Conservation (phyloP, 768 basidiomycete species). For the Pisolithus tinctorius region DNA sequence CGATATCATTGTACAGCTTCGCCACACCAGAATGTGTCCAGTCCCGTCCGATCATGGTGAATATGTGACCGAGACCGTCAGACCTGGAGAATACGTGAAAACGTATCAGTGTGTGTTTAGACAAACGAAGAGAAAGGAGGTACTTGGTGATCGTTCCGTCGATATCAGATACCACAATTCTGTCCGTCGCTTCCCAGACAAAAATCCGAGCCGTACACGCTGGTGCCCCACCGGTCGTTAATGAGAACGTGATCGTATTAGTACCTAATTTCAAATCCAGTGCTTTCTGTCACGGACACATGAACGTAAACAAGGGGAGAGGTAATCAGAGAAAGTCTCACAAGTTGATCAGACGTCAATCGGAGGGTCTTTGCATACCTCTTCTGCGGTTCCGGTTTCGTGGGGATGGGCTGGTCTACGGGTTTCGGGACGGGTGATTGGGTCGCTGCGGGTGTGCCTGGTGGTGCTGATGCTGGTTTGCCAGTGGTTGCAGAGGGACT, state of each 20-base stretch:
- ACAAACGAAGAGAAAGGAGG: conserved; percentile 13
- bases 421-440: conserved; percentile 24
- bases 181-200: conserved; percentile 89
- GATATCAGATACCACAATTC: conserved; percentile 92
- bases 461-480: conserved; percentile 36
- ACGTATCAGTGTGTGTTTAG: not conserved
- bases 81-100: conserved; percentile 45
- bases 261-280: conserved; percentile 80
- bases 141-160: conserved; percentile 99
- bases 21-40: conserved; percentile 98
- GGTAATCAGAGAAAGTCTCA: conserved; percentile 30
- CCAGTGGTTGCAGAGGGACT: not conserved
- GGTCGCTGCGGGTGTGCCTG: conserved; percentile 35
- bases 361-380: conserved; percentile 90
- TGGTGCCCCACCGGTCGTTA: conserved; percentile 73
- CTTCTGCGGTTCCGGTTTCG: conserved; percentile 25
- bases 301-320: not conserved
- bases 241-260: conserved; percentile 90
- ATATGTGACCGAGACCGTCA: conserved; percentile 92
- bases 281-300: conserved; percentile 52
- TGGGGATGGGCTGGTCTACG: conserved; percentile 7
- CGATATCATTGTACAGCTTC: conserved; percentile 94
- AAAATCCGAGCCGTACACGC: conserved; percentile 92
- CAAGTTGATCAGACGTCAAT: conserved; percentile 90
- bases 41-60: conserved; percentile 95